These are phyloP conservation scores for Magnusiomyces tetraspermus DNA, from an alignment of 1,139 yeast species.

Conservation along the genomic window DNA sequence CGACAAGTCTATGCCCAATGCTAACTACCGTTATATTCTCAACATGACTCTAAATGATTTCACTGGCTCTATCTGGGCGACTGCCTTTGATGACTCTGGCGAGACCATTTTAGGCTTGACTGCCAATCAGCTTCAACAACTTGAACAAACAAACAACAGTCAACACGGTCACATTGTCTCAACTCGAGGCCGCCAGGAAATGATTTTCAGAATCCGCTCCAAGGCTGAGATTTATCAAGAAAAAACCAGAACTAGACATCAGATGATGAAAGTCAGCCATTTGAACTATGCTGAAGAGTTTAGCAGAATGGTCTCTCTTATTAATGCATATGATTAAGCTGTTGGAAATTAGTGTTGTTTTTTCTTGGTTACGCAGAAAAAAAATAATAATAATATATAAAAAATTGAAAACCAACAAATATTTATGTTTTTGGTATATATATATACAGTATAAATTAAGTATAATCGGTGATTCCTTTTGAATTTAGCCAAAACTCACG, in stretches of 20 bases:
- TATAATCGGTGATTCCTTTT: constrained; percentile 31
- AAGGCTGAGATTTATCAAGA: constrained; percentile 80
- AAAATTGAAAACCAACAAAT: no score
- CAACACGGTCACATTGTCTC: constrained; percentile 44
- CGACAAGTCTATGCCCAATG: constrained; percentile 55
- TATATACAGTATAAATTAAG: constrained; percentile 1
- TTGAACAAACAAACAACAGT: constrained; percentile 40
- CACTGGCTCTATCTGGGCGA: constrained; percentile 79
- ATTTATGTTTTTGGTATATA: no score
- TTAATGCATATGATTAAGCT: neutral
- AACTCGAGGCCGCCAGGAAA: constrained; percentile 57
- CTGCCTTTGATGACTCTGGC: constrained; percentile 82
- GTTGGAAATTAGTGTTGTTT: neutral
- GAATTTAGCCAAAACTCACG: constrained; percentile 54
- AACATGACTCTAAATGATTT: constrained; percentile 65
- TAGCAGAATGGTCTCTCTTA: constrained; percentile 28
- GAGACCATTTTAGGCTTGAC: constrained; percentile 52
- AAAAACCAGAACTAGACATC: constrained; percentile 64
- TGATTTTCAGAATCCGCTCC: constrained; percentile 66
- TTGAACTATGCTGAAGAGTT: constrained; percentile 41
- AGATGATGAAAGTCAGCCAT: constrained; percentile 46
- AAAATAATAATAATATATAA: neutral
- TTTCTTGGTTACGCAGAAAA: neutral
- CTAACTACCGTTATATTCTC: constrained; percentile 70
- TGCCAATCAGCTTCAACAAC: constrained; percentile 56